These are phyloP conservation scores for Paracorniculantispora psalliotae DNA, from an alignment of 2,329 filamentous ascomycete genomes.

Conservation along the genomic window DNA sequence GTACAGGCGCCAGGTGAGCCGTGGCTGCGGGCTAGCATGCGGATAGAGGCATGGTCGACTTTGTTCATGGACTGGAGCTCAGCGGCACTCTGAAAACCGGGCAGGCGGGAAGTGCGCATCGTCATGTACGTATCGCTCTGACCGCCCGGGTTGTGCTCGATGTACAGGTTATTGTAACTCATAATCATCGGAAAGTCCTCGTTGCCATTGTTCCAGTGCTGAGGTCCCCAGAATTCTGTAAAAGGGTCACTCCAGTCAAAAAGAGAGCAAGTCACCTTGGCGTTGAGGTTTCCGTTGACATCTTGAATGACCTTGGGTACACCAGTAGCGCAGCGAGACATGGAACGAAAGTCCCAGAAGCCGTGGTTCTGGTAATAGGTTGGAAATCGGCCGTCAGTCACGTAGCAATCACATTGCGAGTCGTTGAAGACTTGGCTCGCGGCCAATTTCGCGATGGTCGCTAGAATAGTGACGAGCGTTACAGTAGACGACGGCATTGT, in stretches of 20 bases:
- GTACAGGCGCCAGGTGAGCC: slow-evolving; percentile 44
- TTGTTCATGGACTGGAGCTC: slow-evolving; percentile 38
- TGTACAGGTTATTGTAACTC: slow-evolving; percentile 38
- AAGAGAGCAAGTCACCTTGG: slow-evolving; percentile 29
- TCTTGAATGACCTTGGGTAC: slow-evolving; percentile 27
- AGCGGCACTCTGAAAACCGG: slow-evolving; percentile 38
- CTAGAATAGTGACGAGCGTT: background rate
- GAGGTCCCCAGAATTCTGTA: slow-evolving; percentile 30
- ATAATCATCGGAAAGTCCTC: slow-evolving; percentile 32
- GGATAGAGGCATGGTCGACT: slow-evolving; percentile 29
- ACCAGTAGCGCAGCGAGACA: slow-evolving; percentile 22
- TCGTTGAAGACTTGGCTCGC: slow-evolving; percentile 3
- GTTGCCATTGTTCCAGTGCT: slow-evolving; percentile 34
- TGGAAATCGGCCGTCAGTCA: slow-evolving; percentile 22
- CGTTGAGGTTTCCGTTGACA: slow-evolving; percentile 25
- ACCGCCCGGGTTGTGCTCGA: slow-evolving; percentile 35
- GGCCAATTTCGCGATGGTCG: background rate
- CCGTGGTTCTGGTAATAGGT: slow-evolving; percentile 23
- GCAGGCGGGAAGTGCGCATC: slow-evolving; percentile 39
- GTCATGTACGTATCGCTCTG: slow-evolving; percentile 38
- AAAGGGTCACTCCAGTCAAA: slow-evolving; percentile 29
- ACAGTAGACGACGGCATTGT: background rate
- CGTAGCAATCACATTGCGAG: slow-evolving; percentile 26
- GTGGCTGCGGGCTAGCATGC: slow-evolving; percentile 44
- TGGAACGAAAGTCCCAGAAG: slow-evolving; percentile 29